phyloP scores from a whole-genome alignment of 2,329 filamentous ascomycete species.

The Diaporthe sp. region DNA sequence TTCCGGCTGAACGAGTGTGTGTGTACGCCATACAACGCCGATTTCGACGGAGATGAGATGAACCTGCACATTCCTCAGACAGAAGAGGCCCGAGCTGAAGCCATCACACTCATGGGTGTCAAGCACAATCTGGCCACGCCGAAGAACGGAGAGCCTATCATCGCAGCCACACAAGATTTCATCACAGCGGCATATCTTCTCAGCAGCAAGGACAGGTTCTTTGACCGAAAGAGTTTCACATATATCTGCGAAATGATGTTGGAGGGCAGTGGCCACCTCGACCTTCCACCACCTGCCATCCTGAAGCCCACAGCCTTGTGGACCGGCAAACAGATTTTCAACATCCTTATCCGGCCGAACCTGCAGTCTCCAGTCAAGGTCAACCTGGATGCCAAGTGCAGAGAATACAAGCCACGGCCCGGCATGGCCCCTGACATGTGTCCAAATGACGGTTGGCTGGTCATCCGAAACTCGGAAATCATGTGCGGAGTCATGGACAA shows the following conservation, averaged over 20 bases:
- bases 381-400: constrained; percentile 94
- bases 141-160: constrained; percentile 98
- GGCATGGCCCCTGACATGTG: constrained; percentile 78
- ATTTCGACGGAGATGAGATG: constrained; percentile 99
- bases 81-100: constrained; percentile 94
- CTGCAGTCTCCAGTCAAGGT: constrained; percentile 84
- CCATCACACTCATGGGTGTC: constrained; percentile 96
- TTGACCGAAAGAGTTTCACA: constrained; percentile 87
- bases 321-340: constrained; percentile 98
- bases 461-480: constrained; percentile 95
- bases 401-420: constrained; percentile 77
- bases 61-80: constrained; percentile 98
- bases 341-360: constrained; percentile 90
- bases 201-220: constrained; percentile 94
- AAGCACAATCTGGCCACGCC: constrained; percentile 96
- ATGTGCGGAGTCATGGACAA: constrained; percentile 99
- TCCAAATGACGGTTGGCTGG: constrained; percentile 89
- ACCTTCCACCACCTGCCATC: constrained; percentile 88
- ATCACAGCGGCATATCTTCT: constrained; percentile 95
- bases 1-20: constrained; percentile 99
- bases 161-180: constrained; percentile 99
- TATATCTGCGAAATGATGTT: constrained; percentile 97
- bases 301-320: constrained; percentile 88
- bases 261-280: constrained; percentile 80
- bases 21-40: constrained; percentile 97